Percentiles rank a stretch among this genome's conserved stretches.
phyloP scores from a whole-genome alignment of 805 yeast species.

The Candida quercuum region DNA sequence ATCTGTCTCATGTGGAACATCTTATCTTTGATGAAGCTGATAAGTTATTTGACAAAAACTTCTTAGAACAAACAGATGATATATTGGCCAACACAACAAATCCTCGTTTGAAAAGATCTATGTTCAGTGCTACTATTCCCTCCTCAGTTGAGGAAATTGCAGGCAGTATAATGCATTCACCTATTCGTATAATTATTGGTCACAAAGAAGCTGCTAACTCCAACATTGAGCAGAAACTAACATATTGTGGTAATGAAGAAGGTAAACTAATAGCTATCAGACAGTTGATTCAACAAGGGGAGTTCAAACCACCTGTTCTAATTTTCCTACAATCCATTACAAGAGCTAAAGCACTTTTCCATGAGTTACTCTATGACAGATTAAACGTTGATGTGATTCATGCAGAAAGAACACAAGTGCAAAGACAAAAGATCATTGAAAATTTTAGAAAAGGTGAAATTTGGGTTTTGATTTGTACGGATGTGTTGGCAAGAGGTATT shows the following conservation, averaged over 20 bases:
- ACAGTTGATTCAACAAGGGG: conserved; percentile 79
- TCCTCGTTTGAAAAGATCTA: conserved; percentile 52
- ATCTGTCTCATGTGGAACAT: conserved; percentile 61
- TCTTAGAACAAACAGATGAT: conserved; percentile 86
- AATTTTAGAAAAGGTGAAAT: conserved; percentile 84
- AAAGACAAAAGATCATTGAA: conserved; percentile 80
- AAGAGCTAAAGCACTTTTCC: conserved; percentile 92
- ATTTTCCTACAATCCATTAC: conserved; percentile 88
- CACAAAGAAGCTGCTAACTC: conserved; percentile 89
- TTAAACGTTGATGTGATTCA: conserved; percentile 93
- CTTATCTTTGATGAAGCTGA: conserved; percentile 95
- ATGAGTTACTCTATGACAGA: conserved; percentile 87
- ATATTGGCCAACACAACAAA: conserved; percentile 48
- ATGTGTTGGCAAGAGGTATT: conserved; percentile 92
- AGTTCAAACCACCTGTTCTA: conserved; percentile 86
- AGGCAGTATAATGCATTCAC: conserved; percentile 66
- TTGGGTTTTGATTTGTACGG: conserved; percentile 97
- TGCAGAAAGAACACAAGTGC: conserved; percentile 86
- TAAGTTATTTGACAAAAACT: conserved; percentile 79
- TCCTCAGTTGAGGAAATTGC: conserved; percentile 90
- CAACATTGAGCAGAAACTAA: conserved; percentile 75
- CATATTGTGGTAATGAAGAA: conserved; percentile 88
- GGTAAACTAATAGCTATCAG: conserved; percentile 93
- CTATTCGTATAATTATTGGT: conserved; percentile 83
- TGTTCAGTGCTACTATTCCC: conserved; percentile 95